These are phyloP conservation scores for Suillus sp. DNA, from an alignment of 768 basidiomycete genomes.

Conservation along the genomic window DNA sequence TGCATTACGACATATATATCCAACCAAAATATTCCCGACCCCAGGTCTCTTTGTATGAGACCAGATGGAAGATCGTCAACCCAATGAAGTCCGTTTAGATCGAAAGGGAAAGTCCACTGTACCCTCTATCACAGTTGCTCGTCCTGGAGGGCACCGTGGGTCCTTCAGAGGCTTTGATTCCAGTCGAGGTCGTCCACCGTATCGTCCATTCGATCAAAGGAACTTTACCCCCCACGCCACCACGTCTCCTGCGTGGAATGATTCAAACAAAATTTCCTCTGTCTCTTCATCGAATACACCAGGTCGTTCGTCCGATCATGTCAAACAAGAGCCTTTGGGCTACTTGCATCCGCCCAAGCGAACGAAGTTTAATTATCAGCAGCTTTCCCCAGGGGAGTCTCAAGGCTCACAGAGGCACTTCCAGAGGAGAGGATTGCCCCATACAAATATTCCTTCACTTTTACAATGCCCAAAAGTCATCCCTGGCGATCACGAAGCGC, in stretches of 20 bases:
- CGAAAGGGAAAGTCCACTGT: conserved; percentile 35
- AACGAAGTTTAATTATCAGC: not conserved
- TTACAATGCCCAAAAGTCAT: conserved; percentile 19
- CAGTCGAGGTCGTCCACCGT: not conserved
- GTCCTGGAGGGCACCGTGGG: conserved; percentile 9
- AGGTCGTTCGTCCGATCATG: not conserved
- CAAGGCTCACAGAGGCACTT: conserved; percentile 3
- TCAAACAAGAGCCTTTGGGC: not conserved
- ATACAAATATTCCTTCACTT: conserved; percentile 16
- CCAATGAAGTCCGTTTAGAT: conserved; percentile 39
- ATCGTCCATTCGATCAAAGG: conserved; percentile 2
- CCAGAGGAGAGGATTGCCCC: not conserved
- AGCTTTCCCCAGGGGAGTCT: not conserved
- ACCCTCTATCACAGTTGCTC: conserved; percentile 27
- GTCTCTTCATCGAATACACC: not conserved
- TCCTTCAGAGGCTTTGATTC: not conserved
- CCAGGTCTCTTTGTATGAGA: not conserved
- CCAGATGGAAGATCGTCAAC: conserved; percentile 40
- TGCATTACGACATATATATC: conserved; percentile 12
- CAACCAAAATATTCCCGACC: not conserved
- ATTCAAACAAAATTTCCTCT: not conserved
- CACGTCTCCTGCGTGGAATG: not conserved
- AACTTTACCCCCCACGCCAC: not conserved
- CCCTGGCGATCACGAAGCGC: conserved; percentile 13
- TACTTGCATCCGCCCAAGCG: not conserved